Percentiles rank a stretch among this genome's conserved stretches.
Conservation (phyloP, 2,329 filamentous ascomycete genomes). For the Ascochyta viciae-villosae region DNA sequence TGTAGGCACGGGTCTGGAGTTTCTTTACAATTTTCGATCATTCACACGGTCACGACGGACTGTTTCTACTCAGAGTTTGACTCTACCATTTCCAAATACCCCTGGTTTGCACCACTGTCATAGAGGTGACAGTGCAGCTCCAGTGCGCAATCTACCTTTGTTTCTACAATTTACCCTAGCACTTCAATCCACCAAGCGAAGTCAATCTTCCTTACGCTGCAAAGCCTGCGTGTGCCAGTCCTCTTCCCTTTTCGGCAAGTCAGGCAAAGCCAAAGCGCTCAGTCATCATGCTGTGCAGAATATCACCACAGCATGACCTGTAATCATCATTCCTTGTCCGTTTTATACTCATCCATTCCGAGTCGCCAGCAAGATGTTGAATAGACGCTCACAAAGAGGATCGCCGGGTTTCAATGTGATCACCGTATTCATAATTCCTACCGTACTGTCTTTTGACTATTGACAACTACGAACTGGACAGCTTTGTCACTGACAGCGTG, state of each 20-base stretch:
- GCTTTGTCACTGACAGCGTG: too few species aligned
- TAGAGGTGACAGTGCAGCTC: background rate
- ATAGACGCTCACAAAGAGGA: too few species aligned
- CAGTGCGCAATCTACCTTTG: too few species aligned
- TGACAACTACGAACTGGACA: too few species aligned
- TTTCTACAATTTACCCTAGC: too few species aligned
- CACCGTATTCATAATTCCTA: too few species aligned
- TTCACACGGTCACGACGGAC: background rate
- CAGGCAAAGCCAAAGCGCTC: background rate
- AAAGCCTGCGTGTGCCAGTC: background rate
- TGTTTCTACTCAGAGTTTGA: background rate
- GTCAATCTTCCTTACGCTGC: background rate
- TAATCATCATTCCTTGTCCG: background rate
- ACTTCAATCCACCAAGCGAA: background rate
- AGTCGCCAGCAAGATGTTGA: too few species aligned
- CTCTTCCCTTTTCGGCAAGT: too few species aligned
- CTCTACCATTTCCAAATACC: constrained; percentile 7
- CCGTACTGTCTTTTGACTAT: too few species aligned
- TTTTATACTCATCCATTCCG: too few species aligned
- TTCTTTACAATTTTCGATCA: background rate
- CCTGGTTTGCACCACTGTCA: constrained; percentile 4
- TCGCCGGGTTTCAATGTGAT: too few species aligned
- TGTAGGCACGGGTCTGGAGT: constrained; percentile 7
- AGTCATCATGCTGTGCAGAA: constrained; percentile 8
- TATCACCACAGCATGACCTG: background rate